These are phyloP conservation scores for Oehlia diaphana DNA, from an alignment of 192 early-diverging fungal genomes.

Conservation along the genomic window DNA sequence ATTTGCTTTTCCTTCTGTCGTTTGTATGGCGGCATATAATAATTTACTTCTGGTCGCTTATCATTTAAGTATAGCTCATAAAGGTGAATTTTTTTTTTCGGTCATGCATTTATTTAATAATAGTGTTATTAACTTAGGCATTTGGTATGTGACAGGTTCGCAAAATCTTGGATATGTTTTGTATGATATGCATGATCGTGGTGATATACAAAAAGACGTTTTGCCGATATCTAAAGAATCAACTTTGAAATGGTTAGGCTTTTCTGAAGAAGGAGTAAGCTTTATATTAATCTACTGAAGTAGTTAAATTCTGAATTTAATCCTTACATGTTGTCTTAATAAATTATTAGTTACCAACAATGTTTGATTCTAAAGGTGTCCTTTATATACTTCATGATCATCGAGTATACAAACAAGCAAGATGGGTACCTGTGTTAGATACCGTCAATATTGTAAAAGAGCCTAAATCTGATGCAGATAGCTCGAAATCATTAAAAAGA, in stretches of 20 bases:
- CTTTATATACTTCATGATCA: slow-evolving; percentile 71
- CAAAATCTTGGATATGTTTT: slow-evolving; percentile 66
- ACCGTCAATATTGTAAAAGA: slow-evolving; percentile 23
- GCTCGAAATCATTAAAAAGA: neutral
- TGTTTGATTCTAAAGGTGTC: slow-evolving; percentile 81
- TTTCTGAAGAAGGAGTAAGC: slow-evolving; percentile 72
- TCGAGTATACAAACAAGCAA: slow-evolving; percentile 58
- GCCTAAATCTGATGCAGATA: neutral
- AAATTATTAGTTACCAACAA: slow-evolving; percentile 58
- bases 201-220: slow-evolving; percentile 54
- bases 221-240: slow-evolving; percentile 65
- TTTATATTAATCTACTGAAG: neutral
- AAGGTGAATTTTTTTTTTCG: slow-evolving; percentile 17
- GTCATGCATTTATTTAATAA: neutral
- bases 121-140: neutral
- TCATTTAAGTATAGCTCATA: slow-evolving; percentile 34
- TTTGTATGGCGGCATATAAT: slow-evolving; percentile 39
- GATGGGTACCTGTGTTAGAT: slow-evolving; percentile 89
- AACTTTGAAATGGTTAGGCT: slow-evolving; percentile 79
- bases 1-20: slow-evolving; percentile 58
- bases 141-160: slow-evolving; percentile 29
- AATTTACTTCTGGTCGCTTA: slow-evolving; percentile 47
- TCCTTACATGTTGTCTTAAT: slow-evolving; percentile 14
- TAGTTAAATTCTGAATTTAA: neutral
- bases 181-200: slow-evolving; percentile 55